Conservation (phyloP, 257 asterid species). For the Catharanthus roseus region DNA sequence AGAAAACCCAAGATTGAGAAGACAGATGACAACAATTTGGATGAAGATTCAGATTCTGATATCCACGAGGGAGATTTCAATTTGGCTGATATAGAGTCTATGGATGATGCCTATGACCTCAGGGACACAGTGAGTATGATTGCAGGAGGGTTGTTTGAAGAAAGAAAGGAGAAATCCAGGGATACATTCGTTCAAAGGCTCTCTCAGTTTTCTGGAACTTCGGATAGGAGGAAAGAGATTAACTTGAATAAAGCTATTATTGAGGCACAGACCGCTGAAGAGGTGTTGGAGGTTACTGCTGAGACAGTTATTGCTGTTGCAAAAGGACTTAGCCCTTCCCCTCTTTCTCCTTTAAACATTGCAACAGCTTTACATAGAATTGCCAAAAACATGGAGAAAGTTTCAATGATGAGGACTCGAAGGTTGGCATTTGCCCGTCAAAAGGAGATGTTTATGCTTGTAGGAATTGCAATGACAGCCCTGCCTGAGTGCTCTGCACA, state of each 20-base stretch:
- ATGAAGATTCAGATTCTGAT: constrained; percentile 39
- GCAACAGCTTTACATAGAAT: constrained; percentile 92
- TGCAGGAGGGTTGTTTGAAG: constrained; percentile 77
- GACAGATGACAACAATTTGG: constrained; percentile 16
- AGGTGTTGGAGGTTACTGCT: constrained; percentile 75
- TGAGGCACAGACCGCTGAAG: constrained; percentile 80
- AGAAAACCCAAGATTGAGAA: constrained; percentile 30
- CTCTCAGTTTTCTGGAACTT: constrained; percentile 83
- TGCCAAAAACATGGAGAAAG: constrained; percentile 97
- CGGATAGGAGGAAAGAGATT: constrained; percentile 77
- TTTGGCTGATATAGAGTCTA: constrained; percentile 19
- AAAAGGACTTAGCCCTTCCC: constrained; percentile 92
- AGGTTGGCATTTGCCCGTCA: constrained; percentile 80
- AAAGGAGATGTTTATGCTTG: constrained; percentile 90
- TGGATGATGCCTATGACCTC: constrained; percentile 33
- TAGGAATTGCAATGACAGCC: constrained; percentile 84
- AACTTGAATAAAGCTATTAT: constrained; percentile 67
- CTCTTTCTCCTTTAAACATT: constrained; percentile 79
- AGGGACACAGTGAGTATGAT: constrained; percentile 44
- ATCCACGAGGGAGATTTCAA: constrained; percentile 29
- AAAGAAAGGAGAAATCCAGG: constrained; percentile 52
- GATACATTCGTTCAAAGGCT: constrained; percentile 75
- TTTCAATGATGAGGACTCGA: constrained; percentile 53
- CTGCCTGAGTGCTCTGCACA: constrained; percentile 89
- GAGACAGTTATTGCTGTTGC: constrained; percentile 69